These are phyloP conservation scores for Tolypocladium pustulatum DNA, from an alignment of 2,329 filamentous ascomycete genomes.

Conservation along the genomic window DNA sequence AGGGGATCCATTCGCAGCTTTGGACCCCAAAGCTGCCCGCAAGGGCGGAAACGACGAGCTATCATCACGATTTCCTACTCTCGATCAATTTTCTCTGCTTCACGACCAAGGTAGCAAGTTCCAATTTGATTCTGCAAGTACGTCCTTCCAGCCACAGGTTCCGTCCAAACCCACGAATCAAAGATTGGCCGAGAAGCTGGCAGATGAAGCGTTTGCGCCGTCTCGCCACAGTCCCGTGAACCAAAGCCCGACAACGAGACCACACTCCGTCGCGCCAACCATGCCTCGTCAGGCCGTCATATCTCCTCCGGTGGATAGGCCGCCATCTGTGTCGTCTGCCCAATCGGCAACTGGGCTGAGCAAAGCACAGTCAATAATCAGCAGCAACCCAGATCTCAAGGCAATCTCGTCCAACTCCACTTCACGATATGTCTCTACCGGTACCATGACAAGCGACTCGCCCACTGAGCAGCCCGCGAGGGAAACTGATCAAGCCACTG, in stretches of 20 bases:
- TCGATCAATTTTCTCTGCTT: conserved; percentile 86
- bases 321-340: conserved; percentile 26
- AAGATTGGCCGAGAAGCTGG: conserved; percentile 63
- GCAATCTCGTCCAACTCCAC: conserved; percentile 38
- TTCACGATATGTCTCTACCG: conserved; percentile 43
- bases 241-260: conserved; percentile 11
- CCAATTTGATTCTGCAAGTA: conserved; percentile 58
- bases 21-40: conserved; percentile 53
- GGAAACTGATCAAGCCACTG: conserved; percentile 10
- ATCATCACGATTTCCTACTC: conserved; percentile 73
- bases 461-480: conserved; percentile 30
- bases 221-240: conserved; percentile 16
- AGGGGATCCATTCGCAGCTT: conserved; percentile 80
- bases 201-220: conserved; percentile 71
- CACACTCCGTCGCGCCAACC: conserved; percentile 20
- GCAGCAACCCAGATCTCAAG: conserved; percentile 50
- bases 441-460: conserved; percentile 67
- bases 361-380: conserved; percentile 48
- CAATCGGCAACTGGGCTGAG: conserved; percentile 44
- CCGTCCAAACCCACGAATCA: conserved; percentile 44
- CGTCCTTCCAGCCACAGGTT: conserved; percentile 36
- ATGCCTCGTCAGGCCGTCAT: conserved; percentile 10
- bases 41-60: conserved; percentile 61
- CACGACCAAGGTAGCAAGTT: conserved; percentile 80
- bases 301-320: conserved; percentile 15